Evolutionary conservation across 305 asterid species (phyloP), one percentile per base, ranked within the genome.

Genomic region (Solanum chacoense): DNA sequence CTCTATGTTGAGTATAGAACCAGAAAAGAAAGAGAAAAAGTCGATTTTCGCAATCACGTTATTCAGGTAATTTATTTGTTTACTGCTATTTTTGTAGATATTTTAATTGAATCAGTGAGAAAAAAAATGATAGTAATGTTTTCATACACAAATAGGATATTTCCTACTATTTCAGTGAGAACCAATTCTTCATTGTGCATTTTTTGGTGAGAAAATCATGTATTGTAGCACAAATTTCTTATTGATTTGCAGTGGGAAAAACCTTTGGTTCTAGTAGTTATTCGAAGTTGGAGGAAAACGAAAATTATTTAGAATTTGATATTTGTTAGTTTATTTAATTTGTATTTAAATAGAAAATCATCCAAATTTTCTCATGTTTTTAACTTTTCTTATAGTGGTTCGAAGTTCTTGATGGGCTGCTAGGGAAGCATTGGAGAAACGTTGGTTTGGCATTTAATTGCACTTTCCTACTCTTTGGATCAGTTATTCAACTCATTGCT

Each of bases 401-500:
- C 81, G 98, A 94, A 91, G 96, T 94, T 88, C 95, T 94, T 81
- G 98, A 94, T 91, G 98, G 96, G 91, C 91, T 94, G 18, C 88
- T 94, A 1, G 98, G 98, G 79, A 94, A 92, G 37, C 94, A 93
- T 26, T 94, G 98, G 98, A 94, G 95, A 85, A 93, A 93, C 89
- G 90, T 94, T 38, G 97, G 97, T 75, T 93, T 94, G 87, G 96
- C 95, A 8, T 94, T 94, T 88, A 94, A 94, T 76, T 94, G 97
- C 93, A 94, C 97, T 14, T 94, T 94, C 78, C 96, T 95, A 77
- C 91, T 95, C 59, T 95, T 95, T 90, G 98, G 98, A 88, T 93
- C 96, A 12, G 98, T 95, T 14, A 95, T 95, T 89, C 98, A 95
- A 83, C 98, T 95, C 93, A 95, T 95, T 26, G 98, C 98, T 71